These are phyloP conservation scores for Tulasnella sp. DNA, from an alignment of 768 basidiomycete species.

Conservation along the genomic window DNA sequence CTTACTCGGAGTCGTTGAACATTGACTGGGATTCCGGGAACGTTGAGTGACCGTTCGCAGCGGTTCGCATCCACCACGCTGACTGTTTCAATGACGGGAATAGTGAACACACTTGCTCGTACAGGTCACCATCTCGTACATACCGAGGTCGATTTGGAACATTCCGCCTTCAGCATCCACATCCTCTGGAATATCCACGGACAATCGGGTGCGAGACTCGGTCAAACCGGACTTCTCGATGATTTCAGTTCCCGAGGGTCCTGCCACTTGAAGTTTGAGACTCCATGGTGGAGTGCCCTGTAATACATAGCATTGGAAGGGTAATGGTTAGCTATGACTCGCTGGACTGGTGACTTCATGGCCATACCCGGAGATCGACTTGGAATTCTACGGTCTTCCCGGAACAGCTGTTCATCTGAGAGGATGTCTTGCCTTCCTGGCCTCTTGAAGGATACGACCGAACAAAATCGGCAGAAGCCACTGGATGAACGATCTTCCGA, in stretches of 20 bases:
- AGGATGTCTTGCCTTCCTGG: slow-evolving; percentile 41
- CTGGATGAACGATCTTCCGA: slow-evolving; percentile 84
- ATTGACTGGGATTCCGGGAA: slow-evolving; percentile 76
- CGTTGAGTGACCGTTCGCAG: slow-evolving; percentile 71
- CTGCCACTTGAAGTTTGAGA: slow-evolving; percentile 75
- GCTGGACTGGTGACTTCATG: not conserved
- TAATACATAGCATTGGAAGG: not conserved
- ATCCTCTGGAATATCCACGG: slow-evolving; percentile 62
- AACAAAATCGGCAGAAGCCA: slow-evolving; percentile 75
- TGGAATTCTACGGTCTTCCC: slow-evolving; percentile 71
- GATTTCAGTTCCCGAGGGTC: slow-evolving; percentile 57
- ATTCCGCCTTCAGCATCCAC: slow-evolving; percentile 65
- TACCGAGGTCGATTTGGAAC: slow-evolving; percentile 76
- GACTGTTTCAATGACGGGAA: slow-evolving; percentile 41
- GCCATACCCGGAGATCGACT: slow-evolving; percentile 67
- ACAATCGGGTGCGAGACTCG: slow-evolving; percentile 50
- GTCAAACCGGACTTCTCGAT: slow-evolving; percentile 55
- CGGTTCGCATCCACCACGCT: slow-evolving; percentile 85
- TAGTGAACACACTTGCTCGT: not conserved
- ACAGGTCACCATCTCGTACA: slow-evolving; percentile 29
- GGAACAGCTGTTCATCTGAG: slow-evolving; percentile 56
- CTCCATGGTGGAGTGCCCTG: slow-evolving; percentile 91
- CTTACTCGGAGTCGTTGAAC: slow-evolving; percentile 74
- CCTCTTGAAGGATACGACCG: slow-evolving; percentile 38
- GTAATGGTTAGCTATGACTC: not conserved